Conservation (phyloP, 176 grass and related monocot genomes). For the Secale cereale region DNA sequence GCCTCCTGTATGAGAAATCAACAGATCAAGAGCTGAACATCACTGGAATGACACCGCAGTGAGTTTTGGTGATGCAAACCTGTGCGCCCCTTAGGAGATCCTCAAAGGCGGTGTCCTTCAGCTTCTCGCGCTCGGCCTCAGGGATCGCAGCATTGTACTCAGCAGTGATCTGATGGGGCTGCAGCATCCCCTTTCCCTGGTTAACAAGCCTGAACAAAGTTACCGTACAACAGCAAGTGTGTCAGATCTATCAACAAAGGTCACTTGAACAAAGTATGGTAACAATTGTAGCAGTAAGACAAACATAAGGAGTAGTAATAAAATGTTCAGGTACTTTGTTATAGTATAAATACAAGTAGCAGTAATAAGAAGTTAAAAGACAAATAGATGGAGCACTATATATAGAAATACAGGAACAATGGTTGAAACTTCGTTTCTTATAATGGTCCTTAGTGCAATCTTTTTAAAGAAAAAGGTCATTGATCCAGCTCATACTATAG, state of each 20-base stretch:
- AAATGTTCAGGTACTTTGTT: neutral
- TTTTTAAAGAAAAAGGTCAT: neutral
- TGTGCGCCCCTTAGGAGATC: constrained; percentile 88
- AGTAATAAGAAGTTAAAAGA: neutral
- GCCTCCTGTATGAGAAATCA: constrained; percentile 58
- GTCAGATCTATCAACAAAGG: neutral
- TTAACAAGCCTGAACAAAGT: constrained; percentile 58
- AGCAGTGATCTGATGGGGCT: constrained; percentile 77
- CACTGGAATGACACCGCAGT: neutral
- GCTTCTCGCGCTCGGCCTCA: constrained; percentile 79
- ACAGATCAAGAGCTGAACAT: neutral
- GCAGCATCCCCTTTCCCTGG: constrained; percentile 95
- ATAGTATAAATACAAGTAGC: neutral
- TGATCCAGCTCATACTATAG: neutral
- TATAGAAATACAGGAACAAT: neutral
- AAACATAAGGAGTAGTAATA: neutral
- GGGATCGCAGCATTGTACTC: constrained; percentile 74
- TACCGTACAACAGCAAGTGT: neutral
- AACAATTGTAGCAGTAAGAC: neutral
- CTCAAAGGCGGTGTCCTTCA: constrained; percentile 91
- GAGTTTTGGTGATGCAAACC: constrained; percentile 32
- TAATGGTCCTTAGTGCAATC: neutral
- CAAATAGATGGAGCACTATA: neutral
- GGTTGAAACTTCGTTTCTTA: neutral
- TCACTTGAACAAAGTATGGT: neutral